Evolutionary conservation across 176 grass and related monocot genomes (phyloP), one percentile per base, ranked within the genome.

Genomic region (Musa acuminata): DNA sequence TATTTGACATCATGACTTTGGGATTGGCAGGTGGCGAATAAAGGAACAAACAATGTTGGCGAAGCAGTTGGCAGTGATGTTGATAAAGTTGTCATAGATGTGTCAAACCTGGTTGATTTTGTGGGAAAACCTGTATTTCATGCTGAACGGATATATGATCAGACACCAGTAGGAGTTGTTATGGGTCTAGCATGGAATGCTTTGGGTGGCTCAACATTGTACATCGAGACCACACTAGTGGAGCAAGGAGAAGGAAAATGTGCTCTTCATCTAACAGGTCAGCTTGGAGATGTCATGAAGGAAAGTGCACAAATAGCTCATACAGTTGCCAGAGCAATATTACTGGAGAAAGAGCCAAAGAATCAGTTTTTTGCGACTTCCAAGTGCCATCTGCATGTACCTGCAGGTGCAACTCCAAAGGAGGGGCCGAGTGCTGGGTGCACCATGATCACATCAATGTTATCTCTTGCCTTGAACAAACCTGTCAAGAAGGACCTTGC

Each of bases 201-300:
- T n/a, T 80, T 99, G 90, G 95, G 95, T 66, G 95, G 95, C 75
- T 94, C 95, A 63, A 94, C 90, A 55, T 62, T 94, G 29, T 99
- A 94, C 62, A 89, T 99, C 4, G 95, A 99, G 83, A 99, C 95
- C 23, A 77, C 84, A 25, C 75, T 89, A 75, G 82, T 99, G 14
- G 95, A 99, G 72, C 86, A 89, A 81, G 88, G 86, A 77, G 95
- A 99, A 73, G 90, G 84, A 52, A 99, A 94, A 84, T 84, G 95
- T 53, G 86, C 86, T 52, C 90, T 99, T 76, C 64, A 91, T 49
- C 59, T 99, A 79, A 99, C 95, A 0, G 95, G 95, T 52, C 95
- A 99, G 84, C 95, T 99, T 85, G 95, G 95, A 72, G 90, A 94
- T 79, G 90, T 99, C 50, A 99, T 99, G 95, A 99, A 99, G 81